A percentile compares a stretch with the other conserved stretches of the same genome.
Evolutionary conservation across 1,139 yeast genomes (phyloP).

Genomic region (Geotrichum aggregatum): DNA sequence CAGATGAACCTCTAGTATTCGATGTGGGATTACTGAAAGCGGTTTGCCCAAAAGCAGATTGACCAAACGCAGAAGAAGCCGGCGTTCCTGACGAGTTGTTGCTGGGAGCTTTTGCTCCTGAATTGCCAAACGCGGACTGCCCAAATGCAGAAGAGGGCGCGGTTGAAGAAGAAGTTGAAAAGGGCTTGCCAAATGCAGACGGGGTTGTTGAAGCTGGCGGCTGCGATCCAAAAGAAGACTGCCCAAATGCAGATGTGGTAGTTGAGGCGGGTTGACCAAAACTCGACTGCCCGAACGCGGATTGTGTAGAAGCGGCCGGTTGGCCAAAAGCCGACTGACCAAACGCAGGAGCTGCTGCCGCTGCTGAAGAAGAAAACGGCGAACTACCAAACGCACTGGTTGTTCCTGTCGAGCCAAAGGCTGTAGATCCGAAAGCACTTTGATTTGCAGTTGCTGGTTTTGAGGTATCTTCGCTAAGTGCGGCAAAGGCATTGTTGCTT

Average conservation of each 20-base stretch:
- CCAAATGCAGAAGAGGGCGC: too few species aligned
- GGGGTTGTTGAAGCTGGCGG: constrained; percentile 23
- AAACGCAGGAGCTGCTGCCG: too few species aligned
- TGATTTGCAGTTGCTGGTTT: too few species aligned
- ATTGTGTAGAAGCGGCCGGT: constrained; percentile 14
- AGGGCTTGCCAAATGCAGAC: constrained; percentile 26
- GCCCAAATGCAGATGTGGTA: constrained; percentile 6
- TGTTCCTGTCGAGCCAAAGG: constrained; percentile 23
- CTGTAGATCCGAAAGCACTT: constrained; percentile 24
- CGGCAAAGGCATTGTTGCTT: constrained; percentile 7
- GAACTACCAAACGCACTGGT: constrained; percentile 19
- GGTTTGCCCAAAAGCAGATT: constrained; percentile 27
- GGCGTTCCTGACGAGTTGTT: constrained; percentile 21
- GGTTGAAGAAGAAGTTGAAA: constrained; percentile 26
- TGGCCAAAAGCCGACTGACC: constrained; percentile 13
- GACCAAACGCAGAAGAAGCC: constrained; percentile 25
- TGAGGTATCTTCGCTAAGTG: constrained; percentile 1
- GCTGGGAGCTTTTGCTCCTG: constrained; percentile 20
- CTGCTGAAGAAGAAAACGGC: background rate
- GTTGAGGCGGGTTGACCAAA: constrained; percentile 29
- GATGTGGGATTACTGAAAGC: constrained; percentile 23
- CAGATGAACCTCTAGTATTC: constrained; percentile 23
- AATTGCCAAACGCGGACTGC: constrained; percentile 18
- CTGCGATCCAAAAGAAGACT: constrained; percentile 14
- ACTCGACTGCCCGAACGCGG: constrained; percentile 19